Base-by-base conservation (phyloP, 805 yeast genomes). In the Metschnikowia lunata region DNA sequence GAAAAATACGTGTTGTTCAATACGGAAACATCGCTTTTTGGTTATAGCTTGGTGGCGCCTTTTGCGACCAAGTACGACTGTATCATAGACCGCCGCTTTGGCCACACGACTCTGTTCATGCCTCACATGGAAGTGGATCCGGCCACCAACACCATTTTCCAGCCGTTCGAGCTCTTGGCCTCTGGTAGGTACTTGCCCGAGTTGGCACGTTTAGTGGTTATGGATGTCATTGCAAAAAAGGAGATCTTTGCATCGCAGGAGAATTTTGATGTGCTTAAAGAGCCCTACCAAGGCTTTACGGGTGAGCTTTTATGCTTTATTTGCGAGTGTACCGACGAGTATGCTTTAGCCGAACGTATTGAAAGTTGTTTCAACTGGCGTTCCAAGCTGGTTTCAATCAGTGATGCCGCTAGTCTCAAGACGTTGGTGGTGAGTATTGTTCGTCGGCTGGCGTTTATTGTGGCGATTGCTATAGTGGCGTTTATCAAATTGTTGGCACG, bases 181-280 rank as follows among this genome's bases (percentile, higher is more conserved):
- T 64, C 79, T 26, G 83, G 84, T 1, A 61, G 85, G 48, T 78
- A 79, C 57, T 59, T 80, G 34, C 76, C 80, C 30, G 85, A 80
- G 55, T 52, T 78, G 42, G 55, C 76, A 6, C 61, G 85, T 36
- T 55, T 75, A 37, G 69, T 69, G 4, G 38, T 76, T 33, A 47
- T 63, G 13, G 75, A 67, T 36, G 50, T 71, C 54, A 53, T 62
- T 18, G 59, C 56, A 11, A 47, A 46, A 12, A 42, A 54, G 27
- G 67, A 63, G 50, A 42, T 70, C 7, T 67, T 69, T 34, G 41
- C 28, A 30, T 43, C 49, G 15, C 54, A 59, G 23, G 48, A 47
- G 34, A 35, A 45, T 33, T 34, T 41, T 29, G 41, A 43, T 13
- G 34, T 49, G 13, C 65, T 57, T 28, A n/a, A 33, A 35, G 34